Evolutionary conservation across 2,329 filamentous ascomycete species (phyloP), one percentile per base, ranked within the genome.

Genomic region (Venturia oleaginea): DNA sequence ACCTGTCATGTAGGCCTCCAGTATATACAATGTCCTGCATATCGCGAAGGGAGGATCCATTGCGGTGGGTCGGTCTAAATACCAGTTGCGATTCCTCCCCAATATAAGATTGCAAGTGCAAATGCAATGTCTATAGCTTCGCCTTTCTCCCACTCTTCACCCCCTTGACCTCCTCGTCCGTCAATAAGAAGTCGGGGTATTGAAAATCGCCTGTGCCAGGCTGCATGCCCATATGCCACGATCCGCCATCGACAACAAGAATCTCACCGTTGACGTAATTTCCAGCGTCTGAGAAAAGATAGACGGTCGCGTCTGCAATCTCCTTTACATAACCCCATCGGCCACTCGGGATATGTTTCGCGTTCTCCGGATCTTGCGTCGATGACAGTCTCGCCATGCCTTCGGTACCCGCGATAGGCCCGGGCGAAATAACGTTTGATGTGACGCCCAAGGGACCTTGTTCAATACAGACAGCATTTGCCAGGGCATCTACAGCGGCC

Each of bases 261-360:
- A 62, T 84, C 68, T 91, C 87, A 0, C 92, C 94, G 69, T 90
- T 96, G 59, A 97, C 86, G 74, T 90, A 96, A 73, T 88, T 91
- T 0, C 88, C 93, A 0, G 91, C 86, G 57, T 96, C 90, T 57
- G 89, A 90, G 72, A 64, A 94, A 64, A 97, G 75, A 71, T 87
- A 99, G 0, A 97, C 84, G 0, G 93, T 97, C 0, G 93, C 90
- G 75, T 99, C 93, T 0, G 92, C 89, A 71, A 99, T 92, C 72
- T 99, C 93, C 68, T 88, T 89, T 32, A 96, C 85, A 0, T 84
- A 84, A 7, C 93, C 94, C 75, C 86, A 86, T 65, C 92, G 82
- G 1, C 91, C 91, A 2, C 87, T 77, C 0, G 94, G 94, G 43
- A 96, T 74, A 32, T 68, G 68, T 64, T 72, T 75, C 27, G 69